Base-by-base conservation (phyloP, 495 filamentous ascomycete genomes). In the Hyaloscypha variabilis region DNA sequence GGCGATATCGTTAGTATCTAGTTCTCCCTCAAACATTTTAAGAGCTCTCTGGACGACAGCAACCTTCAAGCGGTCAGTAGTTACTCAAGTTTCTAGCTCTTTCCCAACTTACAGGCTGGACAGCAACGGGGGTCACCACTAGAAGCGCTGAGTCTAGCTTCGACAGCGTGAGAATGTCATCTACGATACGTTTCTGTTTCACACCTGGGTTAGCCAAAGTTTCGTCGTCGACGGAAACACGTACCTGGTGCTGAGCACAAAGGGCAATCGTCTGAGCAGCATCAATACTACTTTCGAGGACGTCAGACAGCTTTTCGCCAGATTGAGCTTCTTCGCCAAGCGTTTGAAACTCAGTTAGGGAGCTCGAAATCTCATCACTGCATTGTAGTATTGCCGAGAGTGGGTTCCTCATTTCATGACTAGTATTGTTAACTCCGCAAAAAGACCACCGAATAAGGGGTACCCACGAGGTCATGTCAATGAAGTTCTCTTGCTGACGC, bases 321-420 rank as follows among this genome's bases (percentile, higher is more conserved):
- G 78, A 66, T 26, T 66, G 65, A 26, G 28, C 21, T 36, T 39
- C 67, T 57, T 61, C 66, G 2, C 72, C 69, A 5, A 24, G 46
- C 17, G 63, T 28, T 62, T 71, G 75, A 67, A 81, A 81, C 13
- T 78, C 78, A 51, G 72, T 74, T 21, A 92, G 69, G 14, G 81
- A 77, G 0, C 77, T 83, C 8, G 82, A 71, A 30, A 94, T 93
- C 73, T 93, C 90, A 69, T 95, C 91, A 5, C 88, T 87, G 71
- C 90, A 93, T 74, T 94, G 91, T 36, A 94, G 75, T 53, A 94
- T 92, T 8, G 91, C 91, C 52, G 86, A 90, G 10, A 95, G 79
- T 1, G 92, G 92, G 66, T 95, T 96, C 10, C 91, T 85, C 81
- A 95, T 91, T 71, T 96, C 92, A 69, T 96, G 92, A 66, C 89